A percentile compares a stretch with the other conserved stretches of the same genome.
Evolutionary conservation across 73 alveolate genomes (phyloP).

Genomic region (Blepharisma japonicum): DNA sequence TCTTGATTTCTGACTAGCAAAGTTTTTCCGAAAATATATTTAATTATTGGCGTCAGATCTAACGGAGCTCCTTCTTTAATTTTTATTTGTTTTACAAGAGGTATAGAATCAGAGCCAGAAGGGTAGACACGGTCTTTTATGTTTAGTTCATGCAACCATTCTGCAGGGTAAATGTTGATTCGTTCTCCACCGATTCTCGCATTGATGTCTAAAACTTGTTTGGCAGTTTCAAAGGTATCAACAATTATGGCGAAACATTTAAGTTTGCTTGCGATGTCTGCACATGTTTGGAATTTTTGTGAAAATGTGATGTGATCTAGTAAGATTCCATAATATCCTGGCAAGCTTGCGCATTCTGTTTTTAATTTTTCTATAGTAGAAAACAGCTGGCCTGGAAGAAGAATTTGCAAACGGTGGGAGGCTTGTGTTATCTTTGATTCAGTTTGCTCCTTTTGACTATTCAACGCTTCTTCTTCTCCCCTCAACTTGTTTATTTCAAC

Average conservation of each 20-base stretch:
- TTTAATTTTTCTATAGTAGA: constrained; percentile 1
- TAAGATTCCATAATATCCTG: constrained; percentile 72
- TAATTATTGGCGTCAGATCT: constrained; percentile 43
- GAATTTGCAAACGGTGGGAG: neutral
- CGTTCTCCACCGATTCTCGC: constrained; percentile 82
- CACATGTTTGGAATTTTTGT: constrained; percentile 62
- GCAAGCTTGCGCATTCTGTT: constrained; percentile 35
- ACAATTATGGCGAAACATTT: constrained; percentile 70
- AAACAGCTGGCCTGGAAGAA: constrained; percentile 26
- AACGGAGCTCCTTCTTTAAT: constrained; percentile 53
- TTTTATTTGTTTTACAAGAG: constrained; percentile 62
- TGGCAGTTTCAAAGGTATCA: constrained; percentile 77
- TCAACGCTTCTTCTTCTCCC: constrained; percentile 54
- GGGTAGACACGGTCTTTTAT: constrained; percentile 42
- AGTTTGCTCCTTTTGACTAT: constrained; percentile 41
- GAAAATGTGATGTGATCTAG: constrained; percentile 69
- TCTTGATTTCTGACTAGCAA: constrained; percentile 69
- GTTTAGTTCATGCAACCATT: constrained; percentile 43
- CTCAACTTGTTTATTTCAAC: constrained; percentile 49
- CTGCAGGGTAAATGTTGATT: constrained; percentile 75
- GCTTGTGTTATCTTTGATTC: constrained; percentile 49
- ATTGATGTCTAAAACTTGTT: constrained; percentile 70
- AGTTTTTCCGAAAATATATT: constrained; percentile 59
- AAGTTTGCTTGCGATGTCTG: constrained; percentile 74
- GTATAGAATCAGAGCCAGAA: constrained; percentile 56